phyloP scores from a whole-genome alignment of 106 monocot genomes.

The Chionographis japonica region DNA sequence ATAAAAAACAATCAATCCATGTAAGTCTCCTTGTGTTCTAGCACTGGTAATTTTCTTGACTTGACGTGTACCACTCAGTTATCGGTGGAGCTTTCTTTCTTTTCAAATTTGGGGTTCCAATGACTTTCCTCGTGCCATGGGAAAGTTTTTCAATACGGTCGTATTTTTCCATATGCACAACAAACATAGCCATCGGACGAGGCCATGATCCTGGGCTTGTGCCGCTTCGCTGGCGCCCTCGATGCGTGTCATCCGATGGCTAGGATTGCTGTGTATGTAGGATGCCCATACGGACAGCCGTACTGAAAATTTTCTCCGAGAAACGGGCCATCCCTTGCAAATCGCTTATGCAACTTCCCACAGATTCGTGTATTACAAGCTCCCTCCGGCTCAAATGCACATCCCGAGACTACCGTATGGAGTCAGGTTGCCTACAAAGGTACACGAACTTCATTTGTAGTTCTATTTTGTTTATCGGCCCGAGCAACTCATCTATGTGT shows the following conservation, averaged over 20 bases:
- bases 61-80: neutral
- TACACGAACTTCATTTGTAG: neutral
- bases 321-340: neutral
- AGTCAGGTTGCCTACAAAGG: slow-evolving; percentile 14
- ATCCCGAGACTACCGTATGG: slow-evolving; percentile 16
- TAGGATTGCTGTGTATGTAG: too few species aligned
- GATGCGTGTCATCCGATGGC: too few species aligned
- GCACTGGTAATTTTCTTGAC: neutral
- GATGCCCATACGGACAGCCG: too few species aligned
- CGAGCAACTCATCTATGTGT: neutral
- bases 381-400: slow-evolving; percentile 2
- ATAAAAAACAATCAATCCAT: slow-evolving; percentile 17
- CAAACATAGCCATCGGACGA: too few species aligned
- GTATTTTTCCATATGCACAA: too few species aligned
- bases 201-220: too few species aligned
- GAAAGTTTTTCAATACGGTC: neutral
- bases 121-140: neutral
- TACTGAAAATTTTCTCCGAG: neutral
- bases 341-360: neutral
- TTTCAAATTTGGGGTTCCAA: too few species aligned
- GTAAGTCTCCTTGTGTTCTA: slow-evolving; percentile 8
- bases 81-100: neutral
- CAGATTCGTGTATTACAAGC: slow-evolving; percentile 24
- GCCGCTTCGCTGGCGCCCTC: too few species aligned
- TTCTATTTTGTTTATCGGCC: neutral